phyloP scores from a whole-genome alignment of 2,329 filamentous ascomycete genomes.

The Colletotrichum caudatum region DNA sequence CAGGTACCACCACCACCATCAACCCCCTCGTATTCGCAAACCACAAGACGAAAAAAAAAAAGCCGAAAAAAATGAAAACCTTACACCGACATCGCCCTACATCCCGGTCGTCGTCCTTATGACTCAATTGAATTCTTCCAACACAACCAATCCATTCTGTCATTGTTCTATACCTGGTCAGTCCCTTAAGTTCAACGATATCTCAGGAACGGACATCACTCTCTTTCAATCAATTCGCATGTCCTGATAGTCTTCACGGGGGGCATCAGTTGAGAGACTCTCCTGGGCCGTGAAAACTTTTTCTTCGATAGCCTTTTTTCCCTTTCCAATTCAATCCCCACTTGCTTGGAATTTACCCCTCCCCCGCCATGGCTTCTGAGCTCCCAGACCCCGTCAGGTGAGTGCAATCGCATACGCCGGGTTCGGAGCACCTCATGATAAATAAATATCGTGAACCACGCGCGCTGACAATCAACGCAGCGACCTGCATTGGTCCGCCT shows the following conservation, averaged over 20 bases:
- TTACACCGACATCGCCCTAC: constrained; percentile 19
- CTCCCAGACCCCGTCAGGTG: constrained; percentile 31
- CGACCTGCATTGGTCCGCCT: constrained; percentile 76
- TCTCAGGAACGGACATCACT: not conserved
- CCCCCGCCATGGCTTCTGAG: constrained; percentile 29
- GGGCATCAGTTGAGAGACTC: not conserved
- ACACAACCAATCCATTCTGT: not conserved
- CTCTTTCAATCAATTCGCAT: not conserved
- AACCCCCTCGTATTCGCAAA: not conserved
- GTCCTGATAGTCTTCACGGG: not conserved
- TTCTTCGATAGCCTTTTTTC: not conserved
- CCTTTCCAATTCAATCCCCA: not conserved
- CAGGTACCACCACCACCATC: not conserved
- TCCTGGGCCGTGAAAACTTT: not conserved
- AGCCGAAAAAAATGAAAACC: not conserved
- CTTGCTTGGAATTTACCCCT: constrained; percentile 3
- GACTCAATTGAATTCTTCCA: constrained; percentile 18
- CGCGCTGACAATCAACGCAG: constrained; percentile 53
- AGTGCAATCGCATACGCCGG: constrained; percentile 3
- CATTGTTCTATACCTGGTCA: constrained; percentile 4
- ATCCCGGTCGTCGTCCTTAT: not conserved
- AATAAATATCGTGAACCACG: not conserved
- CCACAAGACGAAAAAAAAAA: constrained; percentile 2
- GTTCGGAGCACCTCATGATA: constrained; percentile 3
- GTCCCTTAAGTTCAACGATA: not conserved